A percentile compares a stretch with the other conserved stretches of the same genome.
Conservation (phyloP, 768 basidiomycete species). For the Baorangia bicolor region DNA sequence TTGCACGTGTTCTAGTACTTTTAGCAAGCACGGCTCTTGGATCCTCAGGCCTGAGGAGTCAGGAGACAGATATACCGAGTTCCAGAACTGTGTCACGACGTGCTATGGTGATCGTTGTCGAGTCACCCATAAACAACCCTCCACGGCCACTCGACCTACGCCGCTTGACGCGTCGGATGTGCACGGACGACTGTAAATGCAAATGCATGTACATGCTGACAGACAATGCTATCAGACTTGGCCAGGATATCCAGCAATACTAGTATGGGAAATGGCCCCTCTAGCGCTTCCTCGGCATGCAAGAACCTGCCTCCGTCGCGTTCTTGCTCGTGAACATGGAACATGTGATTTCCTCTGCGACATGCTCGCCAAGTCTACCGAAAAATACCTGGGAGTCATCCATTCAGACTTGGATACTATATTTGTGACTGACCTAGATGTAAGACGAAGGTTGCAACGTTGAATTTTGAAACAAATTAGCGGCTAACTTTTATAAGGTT, state of each 20-base stretch:
- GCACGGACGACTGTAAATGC: constrained; percentile 86
- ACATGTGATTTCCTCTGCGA: constrained; percentile 69
- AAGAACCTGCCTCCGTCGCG: constrained; percentile 89
- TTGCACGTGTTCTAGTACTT: constrained; percentile 15
- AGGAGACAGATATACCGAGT: constrained; percentile 36
- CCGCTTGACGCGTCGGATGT: constrained; percentile 83
- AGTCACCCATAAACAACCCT: constrained; percentile 38
- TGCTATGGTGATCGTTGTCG: constrained; percentile 33
- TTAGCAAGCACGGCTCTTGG: constrained; percentile 5
- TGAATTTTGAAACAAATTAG: too few relatives aligned
- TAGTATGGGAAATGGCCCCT: constrained; percentile 99
- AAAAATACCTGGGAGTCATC: constrained; percentile 53
- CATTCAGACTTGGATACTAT: constrained; percentile 72
- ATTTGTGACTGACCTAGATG: too few relatives aligned
- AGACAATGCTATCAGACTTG: constrained; percentile 44
- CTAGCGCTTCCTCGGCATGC: constrained; percentile 81
- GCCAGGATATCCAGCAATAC: constrained; percentile 65
- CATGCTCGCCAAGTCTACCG: constrained; percentile 53
- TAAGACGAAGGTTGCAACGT: too few relatives aligned
- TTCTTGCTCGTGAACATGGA: constrained; percentile 91
- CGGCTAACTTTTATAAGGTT: too few relatives aligned
- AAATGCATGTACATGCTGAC: constrained; percentile 82
- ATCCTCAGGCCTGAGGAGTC: too few relatives aligned
- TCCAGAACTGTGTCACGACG: constrained; percentile 37
- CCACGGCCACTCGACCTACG: constrained; percentile 55